These are phyloP conservation scores for Fusarium sp. DNA, from an alignment of 2,329 filamentous ascomycete genomes.

Conservation along the genomic window DNA sequence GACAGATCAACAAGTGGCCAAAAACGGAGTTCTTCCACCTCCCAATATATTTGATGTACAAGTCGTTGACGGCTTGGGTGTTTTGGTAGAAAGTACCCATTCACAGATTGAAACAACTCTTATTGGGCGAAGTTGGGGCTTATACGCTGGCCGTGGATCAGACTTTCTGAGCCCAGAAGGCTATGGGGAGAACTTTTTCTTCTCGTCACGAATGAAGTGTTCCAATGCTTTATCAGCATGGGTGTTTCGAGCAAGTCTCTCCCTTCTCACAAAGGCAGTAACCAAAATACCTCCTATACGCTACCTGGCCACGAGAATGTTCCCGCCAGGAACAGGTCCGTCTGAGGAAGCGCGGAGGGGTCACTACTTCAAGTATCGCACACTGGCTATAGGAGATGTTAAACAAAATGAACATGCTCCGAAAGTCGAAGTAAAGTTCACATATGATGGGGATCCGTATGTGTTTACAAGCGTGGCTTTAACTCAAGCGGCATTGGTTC, in stretches of 20 bases:
- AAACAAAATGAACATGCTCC: not conserved
- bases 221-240: conserved; percentile 4
- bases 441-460: conserved; percentile 35
- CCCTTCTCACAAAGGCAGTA: conserved; percentile 21
- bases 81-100: conserved; percentile 22
- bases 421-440: conserved; percentile 27
- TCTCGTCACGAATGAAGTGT: conserved; percentile 16
- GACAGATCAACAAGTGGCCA: not conserved
- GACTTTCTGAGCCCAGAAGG: not conserved
- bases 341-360: conserved; percentile 20
- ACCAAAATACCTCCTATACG: conserved; percentile 22
- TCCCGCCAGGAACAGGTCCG: conserved; percentile 35
- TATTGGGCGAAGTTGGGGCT: conserved; percentile 36
- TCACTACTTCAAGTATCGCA: conserved; percentile 32
- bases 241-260: conserved; percentile 4
- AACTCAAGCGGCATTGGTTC: conserved; percentile 35
- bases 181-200: conserved; percentile 14
- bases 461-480: conserved; percentile 36
- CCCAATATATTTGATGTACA: conserved; percentile 6
- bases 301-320: conserved; percentile 19
- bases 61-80: not conserved
- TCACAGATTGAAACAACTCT: conserved; percentile 30
- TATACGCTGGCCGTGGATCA: conserved; percentile 6
- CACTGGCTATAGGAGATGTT: conserved; percentile 24
- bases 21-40: not conserved